Evolutionary conservation across 768 basidiomycete species (phyloP), one percentile per base, ranked within the genome.

Genomic region (Gyrodon lividus): DNA sequence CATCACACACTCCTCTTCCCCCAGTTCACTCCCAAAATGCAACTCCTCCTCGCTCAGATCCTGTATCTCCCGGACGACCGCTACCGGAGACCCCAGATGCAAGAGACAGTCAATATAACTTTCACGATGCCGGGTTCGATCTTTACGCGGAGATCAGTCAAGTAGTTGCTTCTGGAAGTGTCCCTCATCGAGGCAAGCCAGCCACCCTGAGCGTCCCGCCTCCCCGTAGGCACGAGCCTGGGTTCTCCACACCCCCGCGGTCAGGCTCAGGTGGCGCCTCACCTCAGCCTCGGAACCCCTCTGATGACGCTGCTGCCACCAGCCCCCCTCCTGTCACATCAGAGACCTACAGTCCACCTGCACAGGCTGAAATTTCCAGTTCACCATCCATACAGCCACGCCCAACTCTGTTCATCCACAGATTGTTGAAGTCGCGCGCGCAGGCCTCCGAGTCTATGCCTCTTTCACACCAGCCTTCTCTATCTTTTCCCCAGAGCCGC

Each of bases 371-470:
- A 26, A 2, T 41, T 5, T 0, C 38, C 30, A 23, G 13, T 26
- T 34, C 38, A n/a, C 10, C n/a, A 16, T 17, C 60, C 13, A 24
- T 31, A 0, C 50, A 39, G 16, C 14, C 54, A 10, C 50, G 37
- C 5, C 35, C 41, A 13, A 37, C 24, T 0, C 24, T 57, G 22
- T 67, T 66, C 40, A 5, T 66, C 33, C 54, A 56, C 24, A 59
- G 63, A 19, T 50, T 51, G 30, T 54, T 66, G 23, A 55, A 59
- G 19, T 59, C 56, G 12, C 65, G 66, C 2, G 55, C 59, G 45
- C 57, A 13, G 3, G 61, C 51, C 4, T 60, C 61, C 8, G 54
- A 57, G 13, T 48, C 23, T 1, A n/a, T 34, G 8, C 13, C 51
- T 10, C 47, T 34, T 14, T 22, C 38, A 6, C 48, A 37, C 33